These are phyloP conservation scores for Pichia manshurica DNA, from an alignment of 805 yeast genomes.

Conservation along the genomic window DNA sequence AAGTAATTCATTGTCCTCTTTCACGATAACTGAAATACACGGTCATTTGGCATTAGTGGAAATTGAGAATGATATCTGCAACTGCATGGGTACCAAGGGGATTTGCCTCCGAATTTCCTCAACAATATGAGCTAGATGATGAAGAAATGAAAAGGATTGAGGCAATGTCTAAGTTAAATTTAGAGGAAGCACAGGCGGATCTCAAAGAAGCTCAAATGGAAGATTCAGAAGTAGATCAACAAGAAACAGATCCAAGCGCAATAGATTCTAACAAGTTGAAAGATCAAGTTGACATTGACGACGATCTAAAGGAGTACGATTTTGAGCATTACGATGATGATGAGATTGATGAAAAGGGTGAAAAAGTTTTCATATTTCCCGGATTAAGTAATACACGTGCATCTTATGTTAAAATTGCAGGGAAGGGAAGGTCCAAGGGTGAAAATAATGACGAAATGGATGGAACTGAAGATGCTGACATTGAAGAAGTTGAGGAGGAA, in stretches of 20 bases:
- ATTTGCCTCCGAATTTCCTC: constrained; percentile 87
- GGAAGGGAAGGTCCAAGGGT: constrained; percentile 40
- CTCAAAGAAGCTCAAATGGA: constrained; percentile 25
- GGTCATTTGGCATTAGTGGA: too few species aligned
- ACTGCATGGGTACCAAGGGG: constrained; percentile 97
- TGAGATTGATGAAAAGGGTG: constrained; percentile 47
- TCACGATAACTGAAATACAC: too few species aligned
- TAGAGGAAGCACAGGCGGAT: constrained; percentile 59
- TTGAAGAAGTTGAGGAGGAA: constrained; percentile 39
- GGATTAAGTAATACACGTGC: constrained; percentile 59
- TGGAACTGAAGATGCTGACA: constrained; percentile 25
- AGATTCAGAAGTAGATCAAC: constrained; percentile 17
- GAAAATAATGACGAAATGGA: constrained; percentile 28
- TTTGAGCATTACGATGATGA: constrained; percentile 80
- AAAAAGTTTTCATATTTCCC: constrained; percentile 60
- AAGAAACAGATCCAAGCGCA: constrained; percentile 18
- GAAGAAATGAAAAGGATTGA: constrained; percentile 89
- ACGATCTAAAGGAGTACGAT: constrained; percentile 83
- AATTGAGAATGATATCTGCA: constrained; percentile 71
- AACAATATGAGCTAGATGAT: constrained; percentile 80
- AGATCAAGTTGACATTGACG: constrained; percentile 62
- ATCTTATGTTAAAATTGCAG: constrained; percentile 43
- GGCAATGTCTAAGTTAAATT: constrained; percentile 75
- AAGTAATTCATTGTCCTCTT: too few species aligned
- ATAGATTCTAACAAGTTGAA: constrained; percentile 28